These are phyloP conservation scores for Fragosphaeria purpurea DNA, from an alignment of 2,329 filamentous ascomycete genomes.

Conservation along the genomic window DNA sequence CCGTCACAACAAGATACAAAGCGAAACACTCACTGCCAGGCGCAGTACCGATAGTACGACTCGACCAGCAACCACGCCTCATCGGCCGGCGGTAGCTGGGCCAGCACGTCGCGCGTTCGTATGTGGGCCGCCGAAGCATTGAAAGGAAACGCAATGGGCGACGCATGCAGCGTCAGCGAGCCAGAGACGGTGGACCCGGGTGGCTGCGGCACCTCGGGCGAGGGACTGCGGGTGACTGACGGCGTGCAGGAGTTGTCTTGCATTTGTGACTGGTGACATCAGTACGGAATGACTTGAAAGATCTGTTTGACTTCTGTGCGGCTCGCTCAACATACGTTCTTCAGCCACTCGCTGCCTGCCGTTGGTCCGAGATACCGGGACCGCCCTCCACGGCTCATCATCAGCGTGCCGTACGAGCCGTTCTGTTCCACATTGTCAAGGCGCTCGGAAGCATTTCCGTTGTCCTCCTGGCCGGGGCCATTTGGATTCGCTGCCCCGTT, in stretches of 20 bases:
- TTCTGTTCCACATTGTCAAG: neutral
- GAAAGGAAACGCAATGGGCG: neutral
- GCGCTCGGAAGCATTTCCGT: neutral
- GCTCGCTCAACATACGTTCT: neutral
- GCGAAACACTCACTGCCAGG: slow-evolving; percentile 2
- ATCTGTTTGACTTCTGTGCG: no score
- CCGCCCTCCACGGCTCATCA: slow-evolving; percentile 4
- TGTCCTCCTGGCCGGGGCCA: neutral
- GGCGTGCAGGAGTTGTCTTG: slow-evolving; percentile 1
- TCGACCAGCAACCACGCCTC: slow-evolving; percentile 4
- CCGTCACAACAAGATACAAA: neutral
- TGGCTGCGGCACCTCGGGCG: neutral
- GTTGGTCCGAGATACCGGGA: slow-evolving; percentile 6
- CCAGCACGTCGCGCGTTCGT: neutral
- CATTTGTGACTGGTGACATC: neutral
- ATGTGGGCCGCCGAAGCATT: neutral
- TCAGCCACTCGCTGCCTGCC: slow-evolving; percentile 6
- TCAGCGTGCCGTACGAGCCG: slow-evolving; percentile 5
- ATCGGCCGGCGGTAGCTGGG: slow-evolving; percentile 1
- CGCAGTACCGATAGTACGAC: slow-evolving; percentile 7
- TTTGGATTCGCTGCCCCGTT: neutral
- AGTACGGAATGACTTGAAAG: no score
- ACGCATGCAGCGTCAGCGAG: neutral
- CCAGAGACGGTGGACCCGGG: neutral
- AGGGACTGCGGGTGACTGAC: neutral